Conservation (phyloP, 176 grass and related monocot species). For the Raddia guianensis region DNA sequence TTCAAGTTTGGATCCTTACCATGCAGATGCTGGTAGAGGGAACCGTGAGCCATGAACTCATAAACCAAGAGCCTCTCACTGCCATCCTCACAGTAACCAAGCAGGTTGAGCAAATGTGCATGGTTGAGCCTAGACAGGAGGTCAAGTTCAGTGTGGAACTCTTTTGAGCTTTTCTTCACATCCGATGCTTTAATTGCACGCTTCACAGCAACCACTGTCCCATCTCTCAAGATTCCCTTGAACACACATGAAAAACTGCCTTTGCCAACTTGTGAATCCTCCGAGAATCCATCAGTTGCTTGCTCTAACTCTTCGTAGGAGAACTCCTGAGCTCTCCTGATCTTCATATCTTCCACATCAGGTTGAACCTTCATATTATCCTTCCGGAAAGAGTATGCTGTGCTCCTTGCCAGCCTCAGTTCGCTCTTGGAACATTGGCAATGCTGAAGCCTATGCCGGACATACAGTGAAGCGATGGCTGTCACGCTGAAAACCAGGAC, state of each 20-base stretch:
- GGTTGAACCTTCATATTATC: constrained; percentile 78
- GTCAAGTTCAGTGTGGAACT: constrained; percentile 94
- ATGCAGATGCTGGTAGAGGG: constrained; percentile 88
- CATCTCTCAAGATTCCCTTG: constrained; percentile 87
- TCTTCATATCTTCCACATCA: constrained; percentile 85
- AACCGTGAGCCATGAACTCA: constrained; percentile 99
- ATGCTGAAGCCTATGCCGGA: constrained; percentile 62
- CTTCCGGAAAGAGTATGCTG: constrained; percentile 82
- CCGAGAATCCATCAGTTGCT: constrained; percentile 73
- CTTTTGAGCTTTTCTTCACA: constrained; percentile 92
- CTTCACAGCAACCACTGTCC: constrained; percentile 89
- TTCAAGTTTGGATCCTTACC: constrained; percentile 75
- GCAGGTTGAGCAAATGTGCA: constrained; percentile 90
- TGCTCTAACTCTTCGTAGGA: constrained; percentile 86
- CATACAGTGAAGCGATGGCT: constrained; percentile 65
- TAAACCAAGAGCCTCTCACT: constrained; percentile 92
- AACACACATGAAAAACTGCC: constrained; percentile 97
- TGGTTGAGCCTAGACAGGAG: constrained; percentile 96
- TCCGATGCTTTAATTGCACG: constrained; percentile 87
- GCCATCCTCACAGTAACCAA: constrained; percentile 95
- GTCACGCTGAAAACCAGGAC: constrained; percentile 66
- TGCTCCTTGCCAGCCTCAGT: constrained; percentile 52
- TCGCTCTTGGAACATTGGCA: constrained; percentile 71
- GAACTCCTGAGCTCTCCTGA: constrained; percentile 83
- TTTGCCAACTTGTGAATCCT: constrained; percentile 85